phyloP scores from a whole-genome alignment of 352 stramenopile species.

The Phytopythium litorale region DNA sequence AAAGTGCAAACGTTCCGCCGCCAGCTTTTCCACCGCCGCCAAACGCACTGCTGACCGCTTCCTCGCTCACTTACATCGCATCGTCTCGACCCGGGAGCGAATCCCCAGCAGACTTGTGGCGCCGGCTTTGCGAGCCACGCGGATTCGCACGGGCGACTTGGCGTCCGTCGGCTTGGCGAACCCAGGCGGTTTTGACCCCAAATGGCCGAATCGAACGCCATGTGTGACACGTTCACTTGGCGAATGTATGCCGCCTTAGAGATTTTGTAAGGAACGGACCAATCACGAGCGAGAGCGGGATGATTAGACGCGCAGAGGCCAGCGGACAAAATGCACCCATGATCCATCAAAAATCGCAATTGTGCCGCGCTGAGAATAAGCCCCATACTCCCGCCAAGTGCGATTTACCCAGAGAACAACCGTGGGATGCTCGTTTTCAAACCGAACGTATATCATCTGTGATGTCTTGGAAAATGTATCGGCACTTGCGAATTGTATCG shows the following conservation, averaged over 20 bases:
- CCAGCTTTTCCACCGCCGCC: too few species aligned
- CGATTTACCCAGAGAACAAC: not conserved
- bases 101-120: not conserved
- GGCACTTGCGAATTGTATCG: not conserved
- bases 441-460: constrained; percentile 2
- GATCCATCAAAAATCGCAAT: constrained; percentile 1
- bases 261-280: not conserved
- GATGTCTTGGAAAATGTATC: not conserved
- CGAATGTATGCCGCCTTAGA: not conserved
- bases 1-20: too few species aligned
- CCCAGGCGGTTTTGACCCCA: not conserved
- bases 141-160: not conserved
- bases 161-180: not conserved
- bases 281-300: not conserved
- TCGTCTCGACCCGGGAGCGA: not conserved
- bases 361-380: not conserved
- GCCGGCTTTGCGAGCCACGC: not conserved
- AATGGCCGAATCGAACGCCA: not conserved
- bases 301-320: not conserved
- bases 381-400: not conserved
- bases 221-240: not conserved
- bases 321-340: not conserved
- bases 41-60: too few species aligned
- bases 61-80: not conserved
- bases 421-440: not conserved